Evolutionary conservation across 495 filamentous ascomycete species (phyloP), one percentile per base, ranked within the genome.

Genomic region (Daldinia concentrica): DNA sequence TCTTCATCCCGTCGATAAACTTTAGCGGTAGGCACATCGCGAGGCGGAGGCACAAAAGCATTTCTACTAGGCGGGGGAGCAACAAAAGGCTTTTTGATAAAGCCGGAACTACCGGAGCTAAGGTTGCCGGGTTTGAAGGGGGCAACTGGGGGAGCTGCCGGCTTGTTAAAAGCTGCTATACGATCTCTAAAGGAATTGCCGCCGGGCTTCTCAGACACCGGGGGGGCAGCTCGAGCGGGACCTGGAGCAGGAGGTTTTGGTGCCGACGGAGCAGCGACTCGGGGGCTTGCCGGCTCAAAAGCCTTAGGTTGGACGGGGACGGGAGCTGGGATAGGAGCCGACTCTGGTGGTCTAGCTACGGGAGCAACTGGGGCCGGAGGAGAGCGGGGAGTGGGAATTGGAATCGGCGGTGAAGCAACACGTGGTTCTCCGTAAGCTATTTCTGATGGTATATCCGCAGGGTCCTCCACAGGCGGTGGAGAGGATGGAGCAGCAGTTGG

Each of bases 61-160:
- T 98, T 90, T 69, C 94, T 92, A 79, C 93, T 97, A 6, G 95
- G 95, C 58, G 95, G 95, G 32, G 96, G 93, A 1, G 95, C 91
- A 64, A 99, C 95, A 74, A 98, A 99, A n/a, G 95, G 93, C 79
- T 98, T 98, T 85, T 96, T 98, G 78, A 98, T 89, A 72, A 98
- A 98, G 64, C 86, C 86, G 55, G 83, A 82, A 50, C 87, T 84
- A 27, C 87, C 83, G 50, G 84, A 76, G 59, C 85, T 81, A 37
- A 89, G 74, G 3, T 87, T 87, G 67, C 87, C 84, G 12, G 93
- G 93, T 73, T 97, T 97, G 79, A 93, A 93, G 2, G 96, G 95
- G 4, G 93, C 88, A 62, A 95, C 80, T 11, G 95, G 95, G 6
- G 95, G 87, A 5, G 93, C 92, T 24, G 94, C 88, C 22, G 92